phyloP scores from a whole-genome alignment of 768 basidiomycete genomes.

The Leccinum variicolor region DNA sequence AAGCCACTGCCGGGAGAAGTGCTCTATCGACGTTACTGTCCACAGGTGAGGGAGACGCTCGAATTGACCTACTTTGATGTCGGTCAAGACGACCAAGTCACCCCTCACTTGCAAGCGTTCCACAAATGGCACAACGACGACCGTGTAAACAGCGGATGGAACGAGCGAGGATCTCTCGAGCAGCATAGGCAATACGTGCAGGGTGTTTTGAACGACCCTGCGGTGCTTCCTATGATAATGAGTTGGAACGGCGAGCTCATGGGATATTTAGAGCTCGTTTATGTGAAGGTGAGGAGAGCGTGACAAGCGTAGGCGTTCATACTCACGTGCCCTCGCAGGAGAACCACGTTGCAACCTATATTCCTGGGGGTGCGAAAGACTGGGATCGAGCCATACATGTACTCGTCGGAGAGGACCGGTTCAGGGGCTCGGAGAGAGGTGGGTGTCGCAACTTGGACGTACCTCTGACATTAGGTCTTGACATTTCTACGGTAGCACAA shows the following conservation, averaged over 20 bases:
- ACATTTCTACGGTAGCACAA: constrained; percentile 11
- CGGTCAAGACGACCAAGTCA: constrained; percentile 7
- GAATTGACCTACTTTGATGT: constrained; percentile 30
- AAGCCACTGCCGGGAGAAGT: constrained; percentile 41
- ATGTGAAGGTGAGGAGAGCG: constrained; percentile 38
- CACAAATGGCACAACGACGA: constrained; percentile 48
- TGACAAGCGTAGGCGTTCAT: background rate
- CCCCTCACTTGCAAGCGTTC: constrained; percentile 41
- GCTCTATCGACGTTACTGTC: constrained; percentile 37
- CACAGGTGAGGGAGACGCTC: constrained; percentile 32
- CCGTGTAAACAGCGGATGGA: constrained; percentile 46
- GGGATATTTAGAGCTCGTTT: constrained; percentile 47
- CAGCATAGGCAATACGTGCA: constrained; percentile 41
- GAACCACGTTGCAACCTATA: constrained; percentile 22
- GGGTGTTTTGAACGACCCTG: constrained; percentile 35
- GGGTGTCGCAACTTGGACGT: constrained; percentile 13
- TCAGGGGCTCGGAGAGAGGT: constrained; percentile 42
- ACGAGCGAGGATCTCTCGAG: constrained; percentile 42
- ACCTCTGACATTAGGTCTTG: background rate
- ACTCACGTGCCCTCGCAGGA: constrained; percentile 8
- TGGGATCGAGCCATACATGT: constrained; percentile 41
- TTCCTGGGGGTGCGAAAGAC: constrained; percentile 27
- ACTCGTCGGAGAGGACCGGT: constrained; percentile 46
- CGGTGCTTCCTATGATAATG: constrained; percentile 40
- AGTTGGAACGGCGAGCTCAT: constrained; percentile 43